These are phyloP conservation scores for Boletus coffeatus DNA, from an alignment of 1,284 basidiomycete genomes.

Conservation along the genomic window DNA sequence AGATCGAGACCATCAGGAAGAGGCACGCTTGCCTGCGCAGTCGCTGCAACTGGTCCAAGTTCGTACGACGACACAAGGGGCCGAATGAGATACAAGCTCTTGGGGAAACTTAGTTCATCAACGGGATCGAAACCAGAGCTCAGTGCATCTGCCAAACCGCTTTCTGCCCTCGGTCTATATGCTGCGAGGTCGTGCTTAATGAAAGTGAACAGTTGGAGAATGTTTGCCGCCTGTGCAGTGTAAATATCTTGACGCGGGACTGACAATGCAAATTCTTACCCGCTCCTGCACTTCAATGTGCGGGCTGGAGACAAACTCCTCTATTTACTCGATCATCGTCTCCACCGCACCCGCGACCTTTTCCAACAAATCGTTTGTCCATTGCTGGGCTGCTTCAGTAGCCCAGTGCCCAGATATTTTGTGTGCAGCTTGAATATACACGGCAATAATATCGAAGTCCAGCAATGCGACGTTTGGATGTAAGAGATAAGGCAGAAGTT, in stretches of 20 bases:
- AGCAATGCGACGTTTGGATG: slow-evolving; percentile 51
- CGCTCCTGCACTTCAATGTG: slow-evolving; percentile 92
- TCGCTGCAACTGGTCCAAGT: slow-evolving; percentile 78
- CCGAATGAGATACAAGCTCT: slow-evolving; percentile 83
- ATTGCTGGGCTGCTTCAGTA: slow-evolving; percentile 65
- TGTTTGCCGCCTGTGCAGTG: slow-evolving; percentile 64
- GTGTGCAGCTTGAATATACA: slow-evolving; percentile 78
- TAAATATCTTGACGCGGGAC: background rate
- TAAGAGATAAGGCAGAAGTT: slow-evolving; percentile 64
- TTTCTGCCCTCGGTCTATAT: slow-evolving; percentile 44
- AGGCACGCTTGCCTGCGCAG: slow-evolving; percentile 78
- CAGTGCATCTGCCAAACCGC: slow-evolving; percentile 35
- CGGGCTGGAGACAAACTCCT: slow-evolving; percentile 49
- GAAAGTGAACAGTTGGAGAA: slow-evolving; percentile 75
- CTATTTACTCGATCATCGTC: slow-evolving; percentile 50
- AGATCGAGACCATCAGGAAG: slow-evolving; percentile 84
- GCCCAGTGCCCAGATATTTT: slow-evolving; percentile 90
- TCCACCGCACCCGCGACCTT: slow-evolving; percentile 60
- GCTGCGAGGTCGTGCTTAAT: slow-evolving; percentile 73
- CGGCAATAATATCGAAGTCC: slow-evolving; percentile 57
- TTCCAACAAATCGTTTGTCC: slow-evolving; percentile 65
- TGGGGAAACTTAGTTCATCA: slow-evolving; percentile 59
- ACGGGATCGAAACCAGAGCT: slow-evolving; percentile 35
- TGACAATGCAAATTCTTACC: slow-evolving; percentile 40
- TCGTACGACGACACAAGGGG: slow-evolving; percentile 80